Evolutionary conservation across 2,329 filamentous ascomycete genomes (phyloP), one percentile per base, ranked within the genome.

Genomic region (Penicillium concentricum): DNA sequence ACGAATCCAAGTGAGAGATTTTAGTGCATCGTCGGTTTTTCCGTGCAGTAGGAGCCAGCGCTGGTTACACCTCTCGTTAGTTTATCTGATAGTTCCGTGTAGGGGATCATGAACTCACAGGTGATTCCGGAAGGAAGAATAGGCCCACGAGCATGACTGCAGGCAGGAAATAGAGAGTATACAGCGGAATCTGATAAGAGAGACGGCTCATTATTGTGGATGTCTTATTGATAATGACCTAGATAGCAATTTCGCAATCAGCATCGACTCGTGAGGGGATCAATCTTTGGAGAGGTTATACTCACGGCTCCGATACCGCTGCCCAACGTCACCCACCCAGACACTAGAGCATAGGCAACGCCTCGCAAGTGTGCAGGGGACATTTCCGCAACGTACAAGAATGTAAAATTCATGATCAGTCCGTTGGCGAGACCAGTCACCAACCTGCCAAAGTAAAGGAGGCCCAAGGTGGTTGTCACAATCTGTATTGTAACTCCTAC

Each of bases 341-440:
- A 77, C 57, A 82, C 81, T 13, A 83, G 60, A 0, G 76, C 75
- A 2, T 79, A 77, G 65, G 78, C 78, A 4, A 82, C 73, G 46
- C 78, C 79, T n/a, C 81, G 73, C 32, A 80, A 70, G 61, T 81
- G 79, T 0, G 78, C 74, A 1, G 79, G 79, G 2, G 79, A 71
- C 4, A 74, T 75, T 61, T 84, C 81, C 16, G 78, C 77, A 9
- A 77, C 78, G 59, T 81, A 81, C 26, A 79, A 77, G 56, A 78
- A 78, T 5, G 73, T 76, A 47, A 80, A 81, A 2, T 77, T 78
- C 2, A 79, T 75, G 18, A 80, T 62, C 47, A 78, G 77, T 24
- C 72, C 78, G 55, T 79, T 79, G 1, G 77, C 74, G 26, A 78
- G 64, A 2, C 77, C 73, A 4, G 80, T 71, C 3, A 80, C 56